Percentiles rank a stretch among this genome's conserved stretches.
Conservation (phyloP, 192 early-diverging fungal genomes). For the Linnemannia zychae region DNA sequence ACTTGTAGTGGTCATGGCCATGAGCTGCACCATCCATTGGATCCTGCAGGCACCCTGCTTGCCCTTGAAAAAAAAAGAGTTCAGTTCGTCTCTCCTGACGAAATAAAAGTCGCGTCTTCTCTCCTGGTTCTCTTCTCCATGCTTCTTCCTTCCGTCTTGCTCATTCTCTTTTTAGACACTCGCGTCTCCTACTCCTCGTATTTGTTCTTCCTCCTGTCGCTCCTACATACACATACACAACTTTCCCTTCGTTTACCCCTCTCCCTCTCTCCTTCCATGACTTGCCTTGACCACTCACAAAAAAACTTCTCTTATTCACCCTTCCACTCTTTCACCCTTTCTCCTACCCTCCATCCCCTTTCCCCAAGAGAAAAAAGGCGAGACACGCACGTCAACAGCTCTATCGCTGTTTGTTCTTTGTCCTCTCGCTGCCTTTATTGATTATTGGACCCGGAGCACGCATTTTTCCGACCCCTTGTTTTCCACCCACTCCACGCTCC, state of each 20-base stretch:
- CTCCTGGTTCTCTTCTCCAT: too few relatives aligned
- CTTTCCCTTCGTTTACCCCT: background rate
- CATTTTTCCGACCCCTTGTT: background rate
- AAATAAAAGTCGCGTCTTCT: background rate
- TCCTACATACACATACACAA: background rate
- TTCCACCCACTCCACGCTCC: background rate
- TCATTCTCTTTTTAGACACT: background rate
- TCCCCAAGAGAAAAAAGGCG: background rate
- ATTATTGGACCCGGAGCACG: background rate
- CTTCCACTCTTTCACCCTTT: background rate
- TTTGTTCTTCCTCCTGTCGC: background rate
- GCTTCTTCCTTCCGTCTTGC: background rate
- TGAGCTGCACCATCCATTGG: background rate
- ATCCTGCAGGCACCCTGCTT: constrained; percentile 3
- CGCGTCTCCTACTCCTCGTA: constrained; percentile 2
- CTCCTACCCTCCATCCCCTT: background rate
- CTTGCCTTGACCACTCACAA: background rate
- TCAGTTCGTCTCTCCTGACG: background rate
- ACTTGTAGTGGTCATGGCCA: background rate
- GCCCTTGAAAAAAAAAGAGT: background rate
- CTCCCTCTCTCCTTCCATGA: background rate
- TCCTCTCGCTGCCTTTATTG: background rate
- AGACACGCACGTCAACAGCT: background rate
- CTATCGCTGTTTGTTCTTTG: background rate
- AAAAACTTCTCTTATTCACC: background rate